Conservation (phyloP, 2,329 filamentous ascomycete species). For the Pyrenochaeta sp. region DNA sequence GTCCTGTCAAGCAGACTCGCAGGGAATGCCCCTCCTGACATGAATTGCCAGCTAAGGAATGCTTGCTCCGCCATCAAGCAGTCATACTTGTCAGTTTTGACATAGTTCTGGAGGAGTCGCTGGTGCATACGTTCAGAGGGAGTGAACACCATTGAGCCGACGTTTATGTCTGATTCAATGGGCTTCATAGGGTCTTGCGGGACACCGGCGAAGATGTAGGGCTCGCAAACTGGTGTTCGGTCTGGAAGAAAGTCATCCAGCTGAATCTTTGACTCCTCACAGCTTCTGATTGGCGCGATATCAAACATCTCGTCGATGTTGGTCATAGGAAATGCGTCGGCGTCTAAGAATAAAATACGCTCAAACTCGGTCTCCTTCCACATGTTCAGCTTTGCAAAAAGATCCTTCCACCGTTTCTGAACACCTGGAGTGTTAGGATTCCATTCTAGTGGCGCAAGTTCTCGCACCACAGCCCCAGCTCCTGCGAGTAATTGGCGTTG, state of each 20-base stretch:
- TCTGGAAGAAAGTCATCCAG: constrained; percentile 34
- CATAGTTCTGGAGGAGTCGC: constrained; percentile 43
- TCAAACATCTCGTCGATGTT: constrained; percentile 45
- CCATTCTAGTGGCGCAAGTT: constrained; percentile 40
- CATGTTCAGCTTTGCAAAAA: constrained; percentile 49
- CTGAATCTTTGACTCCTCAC: constrained; percentile 29
- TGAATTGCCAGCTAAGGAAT: constrained; percentile 46
- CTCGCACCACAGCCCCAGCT: constrained; percentile 44
- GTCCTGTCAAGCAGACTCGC: constrained; percentile 29
- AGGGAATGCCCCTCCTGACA: constrained; percentile 37
- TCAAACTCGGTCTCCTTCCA: constrained; percentile 43
- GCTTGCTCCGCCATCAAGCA: constrained; percentile 45
- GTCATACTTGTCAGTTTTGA: constrained; percentile 41
- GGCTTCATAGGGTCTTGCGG: constrained; percentile 24
- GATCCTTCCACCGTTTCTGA: constrained; percentile 41
- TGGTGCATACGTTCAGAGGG: constrained; percentile 40
- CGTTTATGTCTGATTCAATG: constrained; percentile 37
- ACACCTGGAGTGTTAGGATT: constrained; percentile 31
- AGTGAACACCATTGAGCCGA: constrained; percentile 43
- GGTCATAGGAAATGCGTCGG: constrained; percentile 42
- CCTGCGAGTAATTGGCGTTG: constrained; percentile 42
- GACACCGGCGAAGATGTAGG: constrained; percentile 40
- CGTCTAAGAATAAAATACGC: constrained; percentile 45
- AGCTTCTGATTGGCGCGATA: constrained; percentile 26
- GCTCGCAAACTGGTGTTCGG: constrained; percentile 34